Evolutionary conservation across 1,284 basidiomycete genomes (phyloP).

Genomic region (Cryptococcus maquisensis): DNA sequence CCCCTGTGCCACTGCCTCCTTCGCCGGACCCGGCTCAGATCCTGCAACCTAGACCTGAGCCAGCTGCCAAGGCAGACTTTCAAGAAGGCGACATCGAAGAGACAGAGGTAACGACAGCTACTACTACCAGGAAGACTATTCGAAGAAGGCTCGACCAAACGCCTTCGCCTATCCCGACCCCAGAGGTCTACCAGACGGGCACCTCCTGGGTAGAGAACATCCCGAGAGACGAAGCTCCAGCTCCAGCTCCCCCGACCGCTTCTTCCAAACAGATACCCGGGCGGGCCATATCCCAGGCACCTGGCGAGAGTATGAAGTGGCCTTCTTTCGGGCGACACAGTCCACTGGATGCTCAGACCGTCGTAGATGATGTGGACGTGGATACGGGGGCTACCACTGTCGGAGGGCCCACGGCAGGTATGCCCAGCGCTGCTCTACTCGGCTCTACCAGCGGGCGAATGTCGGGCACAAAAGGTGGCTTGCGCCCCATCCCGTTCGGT

Average conservation of each 20-base stretch:
- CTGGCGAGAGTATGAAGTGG: background rate
- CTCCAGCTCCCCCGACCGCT: background rate
- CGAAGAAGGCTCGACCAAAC: conserved; percentile 1
- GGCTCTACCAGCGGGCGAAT: background rate
- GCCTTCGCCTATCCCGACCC: background rate
- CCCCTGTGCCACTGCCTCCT: background rate
- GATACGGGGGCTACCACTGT: conserved; percentile 23
- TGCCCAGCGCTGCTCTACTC: background rate
- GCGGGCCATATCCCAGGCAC: background rate
- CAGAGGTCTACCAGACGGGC: conserved; percentile 5
- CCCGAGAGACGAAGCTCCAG: background rate
- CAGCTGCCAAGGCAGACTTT: background rate
- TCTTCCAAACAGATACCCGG: background rate
- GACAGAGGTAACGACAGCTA: conserved; percentile 12
- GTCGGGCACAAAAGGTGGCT: conserved; percentile 23
- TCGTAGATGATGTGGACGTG: conserved; percentile 8
- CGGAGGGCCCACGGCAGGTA: conserved; percentile 14
- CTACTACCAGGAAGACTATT: conserved; percentile 9
- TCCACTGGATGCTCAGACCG: conserved; percentile 16
- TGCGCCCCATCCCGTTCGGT: conserved; percentile 27
- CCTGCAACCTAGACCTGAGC: background rate
- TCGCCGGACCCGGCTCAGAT: background rate
- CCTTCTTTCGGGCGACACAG: background rate
- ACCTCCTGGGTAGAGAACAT: conserved; percentile 11
- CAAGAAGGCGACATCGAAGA: conserved; percentile 13